Evolutionary conservation across 768 basidiomycete species (phyloP).

Genomic region (Rhodotorula toruloides): DNA sequence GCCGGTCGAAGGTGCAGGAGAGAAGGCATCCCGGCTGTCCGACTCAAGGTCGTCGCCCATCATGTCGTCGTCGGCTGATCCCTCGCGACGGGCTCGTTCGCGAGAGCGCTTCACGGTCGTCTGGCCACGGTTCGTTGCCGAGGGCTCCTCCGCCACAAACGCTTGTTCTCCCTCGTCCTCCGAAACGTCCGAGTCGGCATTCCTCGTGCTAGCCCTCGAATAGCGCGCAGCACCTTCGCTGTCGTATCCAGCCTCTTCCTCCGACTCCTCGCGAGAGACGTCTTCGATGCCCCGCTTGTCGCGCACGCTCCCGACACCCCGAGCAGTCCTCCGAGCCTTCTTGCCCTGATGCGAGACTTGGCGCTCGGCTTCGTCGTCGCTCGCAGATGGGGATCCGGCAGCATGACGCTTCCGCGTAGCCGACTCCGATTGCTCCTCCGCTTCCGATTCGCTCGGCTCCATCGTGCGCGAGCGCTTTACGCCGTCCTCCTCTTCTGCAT

Average conservation of each 20-base stretch:
- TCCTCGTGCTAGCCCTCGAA: not conserved
- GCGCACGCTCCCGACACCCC: not conserved
- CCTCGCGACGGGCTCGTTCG: not conserved
- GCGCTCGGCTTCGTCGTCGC: no score
- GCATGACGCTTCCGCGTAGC: not conserved
- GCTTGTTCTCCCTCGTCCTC: not conserved
- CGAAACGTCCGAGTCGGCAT: constrained; percentile 31
- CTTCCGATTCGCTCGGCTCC: not conserved
- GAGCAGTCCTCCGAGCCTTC: not conserved
- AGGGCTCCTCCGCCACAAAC: not conserved
- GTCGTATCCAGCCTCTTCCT: not conserved
- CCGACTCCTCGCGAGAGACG: not conserved
- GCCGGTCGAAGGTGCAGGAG: not conserved
- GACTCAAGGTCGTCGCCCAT: constrained; percentile 26
- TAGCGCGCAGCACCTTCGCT: not conserved
- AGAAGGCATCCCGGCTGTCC: not conserved
- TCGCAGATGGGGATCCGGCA: not conserved
- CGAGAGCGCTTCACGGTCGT: constrained; percentile 19
- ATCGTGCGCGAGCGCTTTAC: not conserved
- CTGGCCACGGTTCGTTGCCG: not conserved
- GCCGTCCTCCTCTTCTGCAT: not conserved
- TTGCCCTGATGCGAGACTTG: not conserved
- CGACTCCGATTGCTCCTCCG: not conserved
- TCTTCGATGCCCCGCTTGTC: constrained; percentile 23
- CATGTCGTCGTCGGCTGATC: constrained; percentile 20